Evolutionary conservation across 495 filamentous ascomycete genomes (phyloP), one percentile per base, ranked within the genome.

Genomic region (Monascus purpureus): DNA sequence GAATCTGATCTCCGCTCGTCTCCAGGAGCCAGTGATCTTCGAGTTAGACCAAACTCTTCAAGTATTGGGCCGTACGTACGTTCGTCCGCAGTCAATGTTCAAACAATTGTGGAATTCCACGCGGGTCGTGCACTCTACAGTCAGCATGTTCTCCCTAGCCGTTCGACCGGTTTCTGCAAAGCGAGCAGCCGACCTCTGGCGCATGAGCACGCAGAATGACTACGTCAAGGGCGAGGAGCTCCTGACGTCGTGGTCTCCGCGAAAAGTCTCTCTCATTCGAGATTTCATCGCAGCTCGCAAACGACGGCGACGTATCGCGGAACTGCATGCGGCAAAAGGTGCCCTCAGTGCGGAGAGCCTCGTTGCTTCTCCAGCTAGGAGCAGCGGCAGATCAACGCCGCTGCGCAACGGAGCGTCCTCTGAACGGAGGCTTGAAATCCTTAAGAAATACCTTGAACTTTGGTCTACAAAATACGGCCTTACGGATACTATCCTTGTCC

Each of bases 181-280:
- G 54, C 73, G 82, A 17, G 90, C 82, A 0, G 82, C 82, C 6
- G 90, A 97, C 45, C 65, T 97, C 3, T 97, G 90, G 90, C 72
- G 90, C 31, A 93, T 97, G 85, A 88, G 86, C 51, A 95, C 84
- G 2, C 75, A 83, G 29, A 75, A 88, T 40, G 81, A 88, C 47
- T 95, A 93, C 44, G 80, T 96, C 40, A 93, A 92, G 50, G 90
- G 90, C 18, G 88, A 96, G 53, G 90, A 97, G 50, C 65, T 72
- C 13, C 64, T 97, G 9, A 70, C 57, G 3, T 70, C 73, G 14
- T 97, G 90, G 90, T 73, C 76, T 17, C 90, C 90, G 7, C 72
- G 92, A 16, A 84, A 88, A 32, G 77, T 93, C 6, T 88, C 81
- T 11, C 68, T 97, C 4, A 74, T 97, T 14, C 70, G 68, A 14